Base-by-base conservation (phyloP, 306 rosid genomes). In the Pterocarpus macrocarpus region DNA sequence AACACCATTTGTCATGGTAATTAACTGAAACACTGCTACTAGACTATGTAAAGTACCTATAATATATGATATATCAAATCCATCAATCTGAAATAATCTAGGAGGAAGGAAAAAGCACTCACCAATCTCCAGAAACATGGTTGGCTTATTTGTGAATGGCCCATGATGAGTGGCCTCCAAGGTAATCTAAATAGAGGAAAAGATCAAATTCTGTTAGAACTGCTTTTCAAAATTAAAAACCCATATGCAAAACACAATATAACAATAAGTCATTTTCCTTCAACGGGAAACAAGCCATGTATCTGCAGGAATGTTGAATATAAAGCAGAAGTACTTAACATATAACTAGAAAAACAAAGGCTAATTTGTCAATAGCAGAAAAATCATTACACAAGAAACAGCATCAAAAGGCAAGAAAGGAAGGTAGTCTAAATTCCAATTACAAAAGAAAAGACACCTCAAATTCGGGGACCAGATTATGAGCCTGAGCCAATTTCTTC, bases 111-210 rank as follows among this genome's bases (percentile, higher is more conserved):
- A 84, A 77, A 77, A 59, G 39, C 32, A 35, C 92, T 87, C 76
- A 95, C 99, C 99, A 86, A 93, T 95, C 91, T 95, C 98, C 32
- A 95, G 67, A 81, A 93, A 95, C 98, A 95, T 86, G 22, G 97
- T 88, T 57, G 96, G 96, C 72, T 89, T 88, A 76, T 80, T 89
- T 30, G 97, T 93, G 81, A 91, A 7, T 1, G 99, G 99, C 68
- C 99, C 99, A 50, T 95, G 99, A 79, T 95, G 99, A 79, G 98
- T 95, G 34, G 90, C 99, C 86, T 95, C 98, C 94, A 95, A 82
- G 77, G 99, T 95, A 59, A 93, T 89, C 99, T 93, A 87, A 83
- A 84, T 61, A 7, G 77, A 67, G 64, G 80, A 79, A 79, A 86
- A 28, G 30, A 59, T 72, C n/a, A 78, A 53, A 47, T 13, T 15